Conservation (phyloP, 768 basidiomycete species). For the Dentipellis sp. region DNA sequence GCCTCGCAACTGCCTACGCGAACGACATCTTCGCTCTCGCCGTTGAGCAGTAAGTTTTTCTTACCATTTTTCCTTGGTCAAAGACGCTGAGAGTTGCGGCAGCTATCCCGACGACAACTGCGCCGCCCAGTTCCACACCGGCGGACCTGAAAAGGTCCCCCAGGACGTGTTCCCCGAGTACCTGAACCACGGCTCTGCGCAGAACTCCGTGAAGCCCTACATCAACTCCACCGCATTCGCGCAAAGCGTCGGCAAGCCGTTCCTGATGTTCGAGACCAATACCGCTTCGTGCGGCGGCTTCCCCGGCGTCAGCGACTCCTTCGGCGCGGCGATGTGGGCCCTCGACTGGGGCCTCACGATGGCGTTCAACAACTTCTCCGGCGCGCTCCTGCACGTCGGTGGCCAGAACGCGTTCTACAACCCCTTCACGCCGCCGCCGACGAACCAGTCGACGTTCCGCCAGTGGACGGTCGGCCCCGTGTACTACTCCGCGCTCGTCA, state of each 20-base stretch:
- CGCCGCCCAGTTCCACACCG: conserved; percentile 36
- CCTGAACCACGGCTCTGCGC: conserved; percentile 49
- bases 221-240: conserved; percentile 35
- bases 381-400: conserved; percentile 41
- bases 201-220: conserved; percentile 41
- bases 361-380: conserved; percentile 38
- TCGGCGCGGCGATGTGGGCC: conserved; percentile 43
- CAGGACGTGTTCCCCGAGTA: conserved; percentile 43
- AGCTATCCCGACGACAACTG: conserved; percentile 63
- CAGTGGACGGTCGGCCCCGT: conserved; percentile 69
- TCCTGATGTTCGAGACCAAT: conserved; percentile 52
- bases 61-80: neutral
- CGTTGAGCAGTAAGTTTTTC: conserved; percentile 7
- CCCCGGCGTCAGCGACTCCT: conserved; percentile 47
- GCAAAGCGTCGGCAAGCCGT: conserved; percentile 28
- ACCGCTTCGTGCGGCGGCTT: conserved; percentile 43
- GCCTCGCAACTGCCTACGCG: conserved; percentile 5
- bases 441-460: conserved; percentile 43
- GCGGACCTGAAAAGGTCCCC: conserved; percentile 25
- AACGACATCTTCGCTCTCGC: conserved; percentile 6
- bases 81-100: conserved; percentile 5
- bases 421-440: conserved; percentile 37
- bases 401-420: conserved; percentile 61
- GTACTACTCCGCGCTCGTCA: conserved; percentile 56
- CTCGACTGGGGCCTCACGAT: conserved; percentile 46